Conservation (phyloP, 345 rosid species). For the Citrus reticulata region DNA sequence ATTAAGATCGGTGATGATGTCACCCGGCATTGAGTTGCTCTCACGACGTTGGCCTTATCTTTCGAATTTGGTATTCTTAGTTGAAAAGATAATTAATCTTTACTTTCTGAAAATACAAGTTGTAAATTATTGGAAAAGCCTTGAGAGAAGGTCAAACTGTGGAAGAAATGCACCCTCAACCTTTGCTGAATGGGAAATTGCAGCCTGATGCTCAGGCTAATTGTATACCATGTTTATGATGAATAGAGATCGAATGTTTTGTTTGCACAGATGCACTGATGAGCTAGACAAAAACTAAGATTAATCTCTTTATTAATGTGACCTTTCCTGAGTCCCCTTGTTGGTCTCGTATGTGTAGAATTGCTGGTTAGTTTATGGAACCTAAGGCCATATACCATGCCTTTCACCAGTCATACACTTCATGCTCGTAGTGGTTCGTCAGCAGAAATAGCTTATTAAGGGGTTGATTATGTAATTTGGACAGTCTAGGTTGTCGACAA, state of each 20-base stretch:
- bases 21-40: constrained; percentile 28
- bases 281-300: constrained; percentile 10
- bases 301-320: neutral
- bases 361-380: neutral
- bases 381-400: neutral
- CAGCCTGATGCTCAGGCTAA: constrained; percentile 48
- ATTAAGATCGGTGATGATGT: constrained; percentile 16
- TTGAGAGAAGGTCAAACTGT: constrained; percentile 16
- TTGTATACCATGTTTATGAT: constrained; percentile 26
- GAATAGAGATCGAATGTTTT: constrained; percentile 17
- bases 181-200: constrained; percentile 32
- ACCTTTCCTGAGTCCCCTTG: neutral
- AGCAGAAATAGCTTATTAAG: neutral
- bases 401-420: neutral
- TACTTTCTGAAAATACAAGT: constrained; percentile 7
- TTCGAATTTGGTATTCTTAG: neutral
- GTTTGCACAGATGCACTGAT: neutral
- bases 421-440: neutral
- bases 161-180: constrained; percentile 27
- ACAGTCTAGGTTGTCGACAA: neutral
- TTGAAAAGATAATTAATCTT: constrained; percentile 6
- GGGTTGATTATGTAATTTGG: neutral
- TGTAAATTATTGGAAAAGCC: constrained; percentile 29
- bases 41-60: neutral
- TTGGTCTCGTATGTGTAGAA: neutral